A percentile compares a stretch with the other conserved stretches of the same genome.
phyloP scores from a whole-genome alignment of 768 basidiomycete genomes.

The Tulasnella sp. region DNA sequence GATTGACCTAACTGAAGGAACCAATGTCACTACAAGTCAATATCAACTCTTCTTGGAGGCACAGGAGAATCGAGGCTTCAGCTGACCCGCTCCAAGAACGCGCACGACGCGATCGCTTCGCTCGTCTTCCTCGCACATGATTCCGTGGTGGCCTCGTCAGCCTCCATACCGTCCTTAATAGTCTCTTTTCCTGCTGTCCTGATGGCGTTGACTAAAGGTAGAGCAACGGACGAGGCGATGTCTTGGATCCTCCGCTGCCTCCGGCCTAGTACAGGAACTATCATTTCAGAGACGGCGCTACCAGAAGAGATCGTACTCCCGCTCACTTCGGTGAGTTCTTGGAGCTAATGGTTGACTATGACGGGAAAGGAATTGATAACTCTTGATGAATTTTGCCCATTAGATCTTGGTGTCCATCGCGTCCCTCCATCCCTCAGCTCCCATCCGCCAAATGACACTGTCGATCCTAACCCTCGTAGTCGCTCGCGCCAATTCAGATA shows the following conservation, averaged over 20 bases:
- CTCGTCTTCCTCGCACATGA: conserved; percentile 6
- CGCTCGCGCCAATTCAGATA: background rate
- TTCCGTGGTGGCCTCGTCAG: background rate
- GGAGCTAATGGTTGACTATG: background rate
- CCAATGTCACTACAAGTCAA: no score
- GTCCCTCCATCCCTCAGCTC: background rate
- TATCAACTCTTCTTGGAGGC: no score
- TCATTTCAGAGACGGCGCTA: no score
- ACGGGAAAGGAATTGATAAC: background rate
- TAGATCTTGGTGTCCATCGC: no score
- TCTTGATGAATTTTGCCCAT: no score
- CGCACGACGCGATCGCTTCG: background rate
- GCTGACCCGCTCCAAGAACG: background rate
- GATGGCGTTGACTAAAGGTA: background rate
- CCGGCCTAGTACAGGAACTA: background rate
- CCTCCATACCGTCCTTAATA: background rate
- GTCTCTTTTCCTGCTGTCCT: background rate
- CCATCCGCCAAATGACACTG: background rate
- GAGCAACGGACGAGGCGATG: background rate
- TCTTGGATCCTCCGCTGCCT: conserved; percentile 1
- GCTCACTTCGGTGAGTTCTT: background rate
- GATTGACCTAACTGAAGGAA: no score
- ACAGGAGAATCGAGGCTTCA: background rate
- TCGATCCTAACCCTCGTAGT: background rate
- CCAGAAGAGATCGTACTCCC: background rate